Conservation (phyloP, 2,329 filamentous ascomycete genomes). For the Cadophora gregata region DNA sequence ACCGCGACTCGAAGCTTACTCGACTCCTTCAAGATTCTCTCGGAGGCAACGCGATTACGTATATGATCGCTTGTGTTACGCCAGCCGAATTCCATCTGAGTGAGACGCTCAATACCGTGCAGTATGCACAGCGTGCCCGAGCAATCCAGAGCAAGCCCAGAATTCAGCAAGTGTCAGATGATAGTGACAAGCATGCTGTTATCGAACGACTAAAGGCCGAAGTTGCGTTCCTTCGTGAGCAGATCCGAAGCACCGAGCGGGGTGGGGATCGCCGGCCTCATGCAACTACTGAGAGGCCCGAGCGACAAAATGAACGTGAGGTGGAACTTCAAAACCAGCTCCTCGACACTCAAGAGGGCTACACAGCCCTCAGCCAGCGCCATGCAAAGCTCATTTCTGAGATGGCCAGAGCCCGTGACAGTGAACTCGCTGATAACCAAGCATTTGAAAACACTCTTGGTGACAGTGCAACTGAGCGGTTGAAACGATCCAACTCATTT, state of each 20-base stretch:
- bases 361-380: constrained; percentile 85
- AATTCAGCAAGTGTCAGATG: constrained; percentile 88
- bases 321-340: constrained; percentile 92
- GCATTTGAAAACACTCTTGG: constrained; percentile 66
- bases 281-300: constrained; percentile 70
- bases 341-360: constrained; percentile 92
- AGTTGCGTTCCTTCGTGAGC: constrained; percentile 90
- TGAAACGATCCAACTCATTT: constrained; percentile 95
- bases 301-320: constrained; percentile 84
- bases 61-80: constrained; percentile 99
- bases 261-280: constrained; percentile 61
- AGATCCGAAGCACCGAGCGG: constrained; percentile 84
- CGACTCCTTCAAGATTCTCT: constrained; percentile 94
- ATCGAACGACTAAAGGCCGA: constrained; percentile 95
- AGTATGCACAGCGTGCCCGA: constrained; percentile 94
- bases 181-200: constrained; percentile 89
- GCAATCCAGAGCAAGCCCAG: constrained; percentile 97
- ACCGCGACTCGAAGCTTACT: constrained; percentile 96
- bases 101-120: constrained; percentile 95
- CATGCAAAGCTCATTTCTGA: constrained; percentile 96
- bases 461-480: constrained; percentile 81
- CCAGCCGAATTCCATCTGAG: constrained; percentile 96
- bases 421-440: constrained; percentile 64
- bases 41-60: constrained; percentile 96
- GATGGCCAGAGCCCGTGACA: constrained; percentile 83